Percentiles rank a stretch among this genome's conserved stretches.
Evolutionary conservation across 1,284 basidiomycete genomes (phyloP).

Genomic region (Stygiomarasmius scandens): DNA sequence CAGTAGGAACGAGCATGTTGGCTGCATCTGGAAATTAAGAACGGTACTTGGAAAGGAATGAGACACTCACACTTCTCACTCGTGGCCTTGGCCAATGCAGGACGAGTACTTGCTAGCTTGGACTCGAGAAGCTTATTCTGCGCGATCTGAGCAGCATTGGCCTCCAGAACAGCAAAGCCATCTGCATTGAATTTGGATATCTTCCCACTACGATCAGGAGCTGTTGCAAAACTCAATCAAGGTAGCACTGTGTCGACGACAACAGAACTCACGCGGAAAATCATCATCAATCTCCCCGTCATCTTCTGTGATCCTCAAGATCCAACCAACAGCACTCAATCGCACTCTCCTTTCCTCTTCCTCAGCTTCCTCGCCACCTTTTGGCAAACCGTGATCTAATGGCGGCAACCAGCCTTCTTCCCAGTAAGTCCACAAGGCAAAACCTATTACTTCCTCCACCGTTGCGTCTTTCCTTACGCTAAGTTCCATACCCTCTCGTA

Average conservation of each 20-base stretch:
- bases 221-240: conserved; percentile 42
- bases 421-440: conserved; percentile 89
- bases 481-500: conserved; percentile 55
- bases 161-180: conserved; percentile 86
- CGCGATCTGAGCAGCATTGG: conserved; percentile 75
- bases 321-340: conserved; percentile 86
- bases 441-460: conserved; percentile 95
- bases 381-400: conserved; percentile 62
- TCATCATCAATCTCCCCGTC: conserved; percentile 99
- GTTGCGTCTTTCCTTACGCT: conserved; percentile 87
- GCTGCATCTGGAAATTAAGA: background rate
- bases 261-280: conserved; percentile 76
- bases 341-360: conserved; percentile 63
- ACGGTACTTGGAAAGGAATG: background rate
- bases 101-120: conserved; percentile 78
- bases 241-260: conserved; percentile 9
- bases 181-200: conserved; percentile 90
- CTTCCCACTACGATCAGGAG: conserved; percentile 85
- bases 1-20: conserved; percentile 24
- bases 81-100: conserved; percentile 66
- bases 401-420: conserved; percentile 84
- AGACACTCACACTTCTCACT: conserved; percentile 20
- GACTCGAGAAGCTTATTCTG: conserved; percentile 80
- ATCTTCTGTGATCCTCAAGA: conserved; percentile 93
- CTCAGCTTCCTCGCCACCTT: conserved; percentile 63